Evolutionary conservation across 2,329 filamentous ascomycete genomes (phyloP).

Genomic region (Ceratocystis papillata): DNA sequence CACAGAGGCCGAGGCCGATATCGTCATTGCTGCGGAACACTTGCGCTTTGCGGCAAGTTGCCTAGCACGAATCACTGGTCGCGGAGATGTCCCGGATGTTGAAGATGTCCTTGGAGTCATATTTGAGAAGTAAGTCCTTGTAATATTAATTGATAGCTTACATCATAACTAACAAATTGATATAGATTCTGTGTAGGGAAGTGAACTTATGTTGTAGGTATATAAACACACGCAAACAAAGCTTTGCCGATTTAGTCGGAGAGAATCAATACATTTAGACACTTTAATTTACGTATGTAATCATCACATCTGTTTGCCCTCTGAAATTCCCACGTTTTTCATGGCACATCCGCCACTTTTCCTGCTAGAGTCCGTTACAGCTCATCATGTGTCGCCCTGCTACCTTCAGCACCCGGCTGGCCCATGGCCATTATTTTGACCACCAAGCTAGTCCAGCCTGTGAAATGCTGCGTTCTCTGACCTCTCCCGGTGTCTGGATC

Average conservation of each 20-base stretch:
- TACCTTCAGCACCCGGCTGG: constrained; percentile 35
- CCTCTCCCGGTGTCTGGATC: constrained; percentile 83
- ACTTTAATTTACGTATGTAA: neutral
- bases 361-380: constrained; percentile 31
- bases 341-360: neutral
- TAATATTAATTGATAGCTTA: neutral
- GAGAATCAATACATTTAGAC: neutral
- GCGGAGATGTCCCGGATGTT: constrained; percentile 74
- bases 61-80: constrained; percentile 78
- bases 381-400: constrained; percentile 37
- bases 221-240: neutral
- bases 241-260: neutral
- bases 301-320: neutral
- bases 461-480: constrained; percentile 96
- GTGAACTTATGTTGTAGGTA: constrained; percentile 29
- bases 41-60: constrained; percentile 69
- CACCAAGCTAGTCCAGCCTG: constrained; percentile 95
- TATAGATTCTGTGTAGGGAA: constrained; percentile 48
- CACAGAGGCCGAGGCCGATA: constrained; percentile 51
- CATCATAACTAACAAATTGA: neutral
- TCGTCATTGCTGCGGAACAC: constrained; percentile 83
- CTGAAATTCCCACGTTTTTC: neutral
- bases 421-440: constrained; percentile 95
- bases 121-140: constrained; percentile 73
- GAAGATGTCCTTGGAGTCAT: constrained; percentile 94